Conservation (phyloP, 1,284 basidiomycete species). For the Dichomitus squalens region DNA sequence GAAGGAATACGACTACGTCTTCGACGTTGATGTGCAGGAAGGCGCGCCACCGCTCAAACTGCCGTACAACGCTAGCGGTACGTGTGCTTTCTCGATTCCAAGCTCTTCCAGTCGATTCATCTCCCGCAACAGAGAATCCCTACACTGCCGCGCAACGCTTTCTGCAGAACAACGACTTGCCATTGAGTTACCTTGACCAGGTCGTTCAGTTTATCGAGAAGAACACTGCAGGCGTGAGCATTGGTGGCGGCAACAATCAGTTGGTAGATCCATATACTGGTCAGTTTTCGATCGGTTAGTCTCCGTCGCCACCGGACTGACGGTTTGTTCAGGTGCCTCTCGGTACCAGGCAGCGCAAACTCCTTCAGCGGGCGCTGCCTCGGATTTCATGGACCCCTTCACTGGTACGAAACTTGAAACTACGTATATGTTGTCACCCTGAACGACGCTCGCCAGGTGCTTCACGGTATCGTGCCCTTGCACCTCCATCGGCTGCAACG, state of each 20-base stretch:
- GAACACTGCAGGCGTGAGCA: slow-evolving; percentile 79
- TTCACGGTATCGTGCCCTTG: slow-evolving; percentile 37
- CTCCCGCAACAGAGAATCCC: slow-evolving; percentile 75
- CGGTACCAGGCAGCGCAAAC: slow-evolving; percentile 53
- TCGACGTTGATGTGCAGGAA: slow-evolving; percentile 96
- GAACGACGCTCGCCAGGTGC: slow-evolving; percentile 37
- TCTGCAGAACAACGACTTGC: slow-evolving; percentile 83
- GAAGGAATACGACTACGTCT: slow-evolving; percentile 98
- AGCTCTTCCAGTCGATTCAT: background rate
- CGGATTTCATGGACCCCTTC: slow-evolving; percentile 39
- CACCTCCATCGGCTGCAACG: slow-evolving; percentile 23
- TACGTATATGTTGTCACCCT: slow-evolving; percentile 17
- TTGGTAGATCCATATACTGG: slow-evolving; percentile 95
- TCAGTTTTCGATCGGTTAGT: slow-evolving; percentile 28
- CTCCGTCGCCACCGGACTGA: slow-evolving; percentile 2
- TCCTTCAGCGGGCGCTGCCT: slow-evolving; percentile 27
- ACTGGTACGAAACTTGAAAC: slow-evolving; percentile 38
- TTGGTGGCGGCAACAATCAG: slow-evolving; percentile 58
- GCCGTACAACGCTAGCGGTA: slow-evolving; percentile 89
- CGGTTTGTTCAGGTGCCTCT: slow-evolving; percentile 48
- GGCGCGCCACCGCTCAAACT: slow-evolving; percentile 93
- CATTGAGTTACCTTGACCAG: slow-evolving; percentile 84
- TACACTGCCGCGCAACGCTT: slow-evolving; percentile 91
- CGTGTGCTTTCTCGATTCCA: slow-evolving; percentile 23
- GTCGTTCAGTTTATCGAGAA: slow-evolving; percentile 94